Percentiles rank a stretch among this genome's conserved stretches.
Evolutionary conservation across 345 rosid genomes (phyloP).

Genomic region (Bruguiera sexangula): DNA sequence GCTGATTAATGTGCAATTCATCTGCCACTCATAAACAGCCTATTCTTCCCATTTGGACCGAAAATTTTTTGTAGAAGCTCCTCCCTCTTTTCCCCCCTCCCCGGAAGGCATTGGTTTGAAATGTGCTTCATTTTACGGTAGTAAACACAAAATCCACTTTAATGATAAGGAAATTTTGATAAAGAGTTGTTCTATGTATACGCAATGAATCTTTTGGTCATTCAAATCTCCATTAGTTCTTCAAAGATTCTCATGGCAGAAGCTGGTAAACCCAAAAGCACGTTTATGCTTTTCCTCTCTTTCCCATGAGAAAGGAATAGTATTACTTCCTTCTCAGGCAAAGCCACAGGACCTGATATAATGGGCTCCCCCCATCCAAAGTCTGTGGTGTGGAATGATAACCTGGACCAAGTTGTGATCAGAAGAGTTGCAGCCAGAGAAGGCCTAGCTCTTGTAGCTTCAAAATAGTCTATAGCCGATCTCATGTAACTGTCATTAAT

Average conservation of each 20-base stretch:
- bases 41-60: neutral
- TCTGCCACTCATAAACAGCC: neutral
- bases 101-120: neutral
- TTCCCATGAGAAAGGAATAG: slow-evolving; percentile 81
- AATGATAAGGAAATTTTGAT: neutral
- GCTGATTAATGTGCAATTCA: neutral
- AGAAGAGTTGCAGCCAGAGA: slow-evolving; percentile 76
- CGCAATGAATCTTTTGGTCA: neutral
- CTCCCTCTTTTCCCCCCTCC: neutral
- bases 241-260: slow-evolving; percentile 74
- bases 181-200: neutral
- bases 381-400: slow-evolving; percentile 70
- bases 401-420: slow-evolving; percentile 87
- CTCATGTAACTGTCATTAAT: slow-evolving; percentile 82
- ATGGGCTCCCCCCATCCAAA: slow-evolving; percentile 95
- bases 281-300: slow-evolving; percentile 75
- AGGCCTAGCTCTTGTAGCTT: slow-evolving; percentile 76
- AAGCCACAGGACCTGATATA: slow-evolving; percentile 75
- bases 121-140: neutral
- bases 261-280: slow-evolving; percentile 84
- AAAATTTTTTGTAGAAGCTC: neutral
- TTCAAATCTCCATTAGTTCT: slow-evolving; percentile 48
- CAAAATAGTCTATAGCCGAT: slow-evolving; percentile 92
- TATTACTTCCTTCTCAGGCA: slow-evolving; percentile 89
- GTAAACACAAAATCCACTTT: neutral